Evolutionary conservation across 441 rosid genomes (phyloP).

Genomic region (Jatropha podagrica): DNA sequence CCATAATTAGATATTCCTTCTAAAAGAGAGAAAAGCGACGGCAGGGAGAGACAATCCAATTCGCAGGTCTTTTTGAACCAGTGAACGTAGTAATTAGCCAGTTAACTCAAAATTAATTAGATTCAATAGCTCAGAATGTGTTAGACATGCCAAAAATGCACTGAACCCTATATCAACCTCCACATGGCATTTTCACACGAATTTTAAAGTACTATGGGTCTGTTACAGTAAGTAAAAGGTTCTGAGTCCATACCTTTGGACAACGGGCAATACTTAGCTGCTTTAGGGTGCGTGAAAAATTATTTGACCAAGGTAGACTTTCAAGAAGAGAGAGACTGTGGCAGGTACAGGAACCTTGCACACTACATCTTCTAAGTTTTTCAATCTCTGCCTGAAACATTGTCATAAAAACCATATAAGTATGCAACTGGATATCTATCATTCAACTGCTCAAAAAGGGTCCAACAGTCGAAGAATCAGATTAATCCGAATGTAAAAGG

Average conservation of each 20-base stretch:
- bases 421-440: background rate
- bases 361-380: slow-evolving; percentile 53
- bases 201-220: background rate
- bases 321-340: slow-evolving; percentile 38
- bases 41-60: no score
- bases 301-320: slow-evolving; percentile 71
- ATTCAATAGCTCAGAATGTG: no score
- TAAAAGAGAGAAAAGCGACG: background rate
- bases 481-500: background rate
- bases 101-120: background rate
- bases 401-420: slow-evolving; percentile 15
- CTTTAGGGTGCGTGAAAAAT: slow-evolving; percentile 52
- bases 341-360: slow-evolving; percentile 63
- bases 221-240: background rate
- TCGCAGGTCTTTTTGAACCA: background rate
- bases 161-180: background rate
- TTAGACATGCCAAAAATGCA: background rate
- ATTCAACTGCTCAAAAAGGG: background rate
- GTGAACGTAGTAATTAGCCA: background rate
- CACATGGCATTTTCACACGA: background rate
- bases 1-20: background rate
- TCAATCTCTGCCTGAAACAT: slow-evolving; percentile 47
- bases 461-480: background rate
- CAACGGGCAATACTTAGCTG: slow-evolving; percentile 64
- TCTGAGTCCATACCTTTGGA: slow-evolving; percentile 58